Percentiles rank a stretch among this genome's conserved stretches.
Evolutionary conservation across 768 basidiomycete genomes (phyloP).

Genomic region (Clitopilus passeckerianus): DNA sequence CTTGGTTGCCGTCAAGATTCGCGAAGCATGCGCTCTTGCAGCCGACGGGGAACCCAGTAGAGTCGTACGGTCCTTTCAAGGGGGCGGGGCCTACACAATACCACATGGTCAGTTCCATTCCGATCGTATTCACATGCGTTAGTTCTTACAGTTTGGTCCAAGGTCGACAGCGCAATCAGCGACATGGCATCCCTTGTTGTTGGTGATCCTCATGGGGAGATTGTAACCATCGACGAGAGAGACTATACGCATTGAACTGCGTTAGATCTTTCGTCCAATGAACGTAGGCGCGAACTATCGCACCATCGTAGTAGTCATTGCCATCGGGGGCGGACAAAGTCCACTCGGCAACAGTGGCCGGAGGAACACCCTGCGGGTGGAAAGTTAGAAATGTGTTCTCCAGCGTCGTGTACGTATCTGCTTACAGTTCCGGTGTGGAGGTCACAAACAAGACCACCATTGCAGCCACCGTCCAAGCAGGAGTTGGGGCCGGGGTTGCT

Average conservation of each 20-base stretch:
- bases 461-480: constrained; percentile 64
- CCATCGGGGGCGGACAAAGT: constrained; percentile 42
- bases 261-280: neutral
- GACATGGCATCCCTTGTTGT: constrained; percentile 39
- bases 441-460: constrained; percentile 61
- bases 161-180: constrained; percentile 52
- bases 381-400: neutral
- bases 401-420: neutral
- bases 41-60: constrained; percentile 41
- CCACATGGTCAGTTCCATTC: neutral
- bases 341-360: constrained; percentile 66
- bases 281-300: constrained; percentile 1
- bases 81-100: constrained; percentile 29
- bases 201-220: constrained; percentile 48
- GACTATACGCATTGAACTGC: constrained; percentile 18
- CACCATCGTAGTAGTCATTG: constrained; percentile 59
- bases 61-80: constrained; percentile 43
- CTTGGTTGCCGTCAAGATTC: constrained; percentile 24
- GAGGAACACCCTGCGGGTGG: constrained; percentile 48
- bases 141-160: constrained; percentile 38
- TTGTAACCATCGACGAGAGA: constrained; percentile 59
- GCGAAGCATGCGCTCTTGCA: constrained; percentile 48
- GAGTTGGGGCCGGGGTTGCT: constrained; percentile 49
- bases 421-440: constrained; percentile 42
- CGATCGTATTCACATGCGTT: neutral